Evolutionary conservation across 176 grass and related monocot genomes (phyloP), one percentile per base, ranked within the genome.

Genomic region (Oryza meridionalis): DNA sequence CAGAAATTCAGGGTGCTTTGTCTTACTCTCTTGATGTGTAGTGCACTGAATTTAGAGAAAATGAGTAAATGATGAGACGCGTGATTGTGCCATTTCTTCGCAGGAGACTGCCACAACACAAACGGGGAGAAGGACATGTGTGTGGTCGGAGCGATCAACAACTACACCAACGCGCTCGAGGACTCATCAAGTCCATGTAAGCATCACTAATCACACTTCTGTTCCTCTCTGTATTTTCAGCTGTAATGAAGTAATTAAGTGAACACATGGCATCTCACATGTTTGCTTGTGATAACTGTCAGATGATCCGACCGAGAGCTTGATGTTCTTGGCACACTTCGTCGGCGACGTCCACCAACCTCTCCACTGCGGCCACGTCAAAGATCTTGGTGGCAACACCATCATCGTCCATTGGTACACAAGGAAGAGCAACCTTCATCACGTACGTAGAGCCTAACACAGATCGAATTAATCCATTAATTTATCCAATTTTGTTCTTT

Each of bases 91-190:
- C 40, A 1, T 16, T 16, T 63, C 1, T 71, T 21, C 64, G 6
- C 25, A 96, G 94, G 94, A 45, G 94, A 91, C 65, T 96, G 94
- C 65, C 94, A 96, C 65, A 78, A 92, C 45, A 67, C 68, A 0
- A 64, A 77, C 11, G 88, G 88, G 11, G 53, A 85, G 84, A 44
- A 87, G 85, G 62, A 89, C 67, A 76, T 82, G 84, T 96, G 93
- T 32, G 90, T 96, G 40, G 90, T 84, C 13, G 90, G 87, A 31
- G 93, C 93, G 7, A 96, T 95, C 62, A 95, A 92, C 78, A 95
- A 95, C 74, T 94, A 94, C 78, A 94, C 93, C 0, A 67, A 46
- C 15, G 87, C 88, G 42, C 84, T 94, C 0, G 6, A 70, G 25
- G 85, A 94, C 70, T 38, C 84, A 4, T 44, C 77, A 0, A 90